Conservation (phyloP, 768 basidiomycete species). For the Kwoniella newhampshirensis region DNA sequence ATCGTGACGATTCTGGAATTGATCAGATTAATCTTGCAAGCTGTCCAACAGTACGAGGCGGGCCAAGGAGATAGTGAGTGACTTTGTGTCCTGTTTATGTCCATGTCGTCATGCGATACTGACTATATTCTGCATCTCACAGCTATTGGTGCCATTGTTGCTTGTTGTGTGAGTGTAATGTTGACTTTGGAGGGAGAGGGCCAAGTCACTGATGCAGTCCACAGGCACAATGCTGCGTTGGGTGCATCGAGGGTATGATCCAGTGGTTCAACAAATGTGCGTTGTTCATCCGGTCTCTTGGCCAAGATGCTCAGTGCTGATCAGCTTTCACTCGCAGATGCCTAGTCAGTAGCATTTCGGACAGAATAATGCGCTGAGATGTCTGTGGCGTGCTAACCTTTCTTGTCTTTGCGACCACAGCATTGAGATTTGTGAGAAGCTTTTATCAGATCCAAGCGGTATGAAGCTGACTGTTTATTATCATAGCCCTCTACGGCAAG, state of each 20-base stretch:
- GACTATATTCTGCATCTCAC: neutral
- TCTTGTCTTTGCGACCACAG: constrained; percentile 18
- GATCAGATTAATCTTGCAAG: constrained; percentile 62
- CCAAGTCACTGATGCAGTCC: neutral
- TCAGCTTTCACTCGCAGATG: constrained; percentile 27
- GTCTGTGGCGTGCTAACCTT: too few species aligned
- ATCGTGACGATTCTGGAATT: constrained; percentile 78
- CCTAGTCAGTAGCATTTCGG: constrained; percentile 33
- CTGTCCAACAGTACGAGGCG: constrained; percentile 47
- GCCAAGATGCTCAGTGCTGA: constrained; percentile 4
- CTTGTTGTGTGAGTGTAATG: constrained; percentile 60
- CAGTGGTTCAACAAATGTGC: constrained; percentile 83
- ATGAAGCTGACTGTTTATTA: constrained; percentile 11
- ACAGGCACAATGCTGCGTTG: constrained; percentile 62
- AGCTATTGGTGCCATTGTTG: constrained; percentile 73
- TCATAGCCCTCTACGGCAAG: constrained; percentile 73
- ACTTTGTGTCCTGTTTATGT: neutral
- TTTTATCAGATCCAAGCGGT: neutral
- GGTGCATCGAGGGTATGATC: constrained; percentile 67
- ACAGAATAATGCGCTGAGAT: too few species aligned
- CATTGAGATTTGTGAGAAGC: constrained; percentile 64
- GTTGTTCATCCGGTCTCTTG: constrained; percentile 55
- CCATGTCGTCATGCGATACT: neutral
- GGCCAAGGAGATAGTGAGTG: constrained; percentile 48
- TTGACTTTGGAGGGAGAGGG: neutral